A percentile compares a stretch with the other conserved stretches of the same genome.
Conservation (phyloP, 2,329 filamentous ascomycete species). For the Trichoderma aggressivum region DNA sequence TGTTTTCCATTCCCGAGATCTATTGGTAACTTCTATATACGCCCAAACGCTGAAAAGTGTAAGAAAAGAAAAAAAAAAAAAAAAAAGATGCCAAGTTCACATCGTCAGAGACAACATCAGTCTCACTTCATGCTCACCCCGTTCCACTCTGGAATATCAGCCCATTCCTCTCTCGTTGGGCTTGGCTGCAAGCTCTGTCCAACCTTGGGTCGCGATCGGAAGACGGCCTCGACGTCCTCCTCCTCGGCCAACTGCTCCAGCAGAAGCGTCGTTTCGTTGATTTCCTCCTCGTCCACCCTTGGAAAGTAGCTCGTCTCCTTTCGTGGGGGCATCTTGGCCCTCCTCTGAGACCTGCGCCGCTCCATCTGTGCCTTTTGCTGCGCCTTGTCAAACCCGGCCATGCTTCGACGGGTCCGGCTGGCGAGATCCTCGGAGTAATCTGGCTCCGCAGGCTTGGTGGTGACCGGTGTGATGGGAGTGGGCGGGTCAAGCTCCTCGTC, state of each 20-base stretch:
- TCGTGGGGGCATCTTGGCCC: constrained; percentile 38
- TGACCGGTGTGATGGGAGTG: constrained; percentile 9
- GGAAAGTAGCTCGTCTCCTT: constrained; percentile 47
- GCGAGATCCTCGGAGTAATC: constrained; percentile 49
- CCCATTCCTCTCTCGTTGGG: constrained; percentile 39
- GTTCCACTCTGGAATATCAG: constrained; percentile 1
- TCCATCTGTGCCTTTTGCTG: constrained; percentile 60
- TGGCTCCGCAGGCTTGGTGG: constrained; percentile 14
- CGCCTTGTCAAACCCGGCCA: constrained; percentile 60
- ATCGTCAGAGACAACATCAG: neutral
- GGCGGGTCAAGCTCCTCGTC: constrained; percentile 31
- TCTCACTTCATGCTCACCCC: neutral
- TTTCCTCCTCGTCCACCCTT: constrained; percentile 49
- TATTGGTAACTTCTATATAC: constrained; percentile 6
- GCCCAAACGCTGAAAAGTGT: neutral
- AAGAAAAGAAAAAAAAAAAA: neutral
- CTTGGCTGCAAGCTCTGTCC: constrained; percentile 66
- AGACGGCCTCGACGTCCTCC: constrained; percentile 78
- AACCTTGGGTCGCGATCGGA: constrained; percentile 78
- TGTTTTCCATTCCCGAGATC: neutral
- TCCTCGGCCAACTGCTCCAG: constrained; percentile 66
- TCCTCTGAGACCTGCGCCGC: constrained; percentile 48
- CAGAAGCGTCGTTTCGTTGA: constrained; percentile 45
- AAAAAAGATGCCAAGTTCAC: neutral
- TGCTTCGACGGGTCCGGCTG: constrained; percentile 57